Evolutionary conservation across 257 asterid genomes (phyloP).

Genomic region (Capsicum chinense): DNA sequence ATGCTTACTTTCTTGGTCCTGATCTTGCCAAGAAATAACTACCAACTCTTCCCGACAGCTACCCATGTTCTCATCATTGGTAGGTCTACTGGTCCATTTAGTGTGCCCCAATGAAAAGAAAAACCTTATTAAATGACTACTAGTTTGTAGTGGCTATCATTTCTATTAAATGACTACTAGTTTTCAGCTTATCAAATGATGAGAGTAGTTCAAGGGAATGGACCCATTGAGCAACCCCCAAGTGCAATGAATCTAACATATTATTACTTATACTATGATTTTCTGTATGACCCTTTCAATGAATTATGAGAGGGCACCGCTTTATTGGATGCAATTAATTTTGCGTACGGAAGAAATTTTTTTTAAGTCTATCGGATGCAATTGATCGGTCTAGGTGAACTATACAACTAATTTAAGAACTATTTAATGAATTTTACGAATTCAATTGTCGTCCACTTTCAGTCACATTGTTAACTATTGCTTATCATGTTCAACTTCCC

Average conservation of each 20-base stretch:
- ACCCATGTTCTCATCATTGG: background rate
- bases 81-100: background rate
- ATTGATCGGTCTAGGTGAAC: background rate
- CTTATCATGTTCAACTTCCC: background rate
- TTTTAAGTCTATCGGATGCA: background rate
- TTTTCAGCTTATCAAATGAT: conserved; percentile 9
- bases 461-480: background rate
- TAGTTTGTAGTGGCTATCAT: background rate
- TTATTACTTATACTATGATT: background rate
- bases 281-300: background rate
- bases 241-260: background rate
- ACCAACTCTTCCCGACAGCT: background rate
- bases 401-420: background rate
- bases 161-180: background rate
- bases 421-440: background rate
- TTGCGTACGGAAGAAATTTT: too few species aligned
- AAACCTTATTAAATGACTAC: background rate
- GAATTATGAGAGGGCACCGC: background rate
- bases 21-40: conserved; percentile 5
- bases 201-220: background rate
- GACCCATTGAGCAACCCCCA: conserved; percentile 19
- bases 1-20: conserved; percentile 18
- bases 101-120: background rate
- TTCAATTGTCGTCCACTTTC: background rate
- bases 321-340: background rate